Evolutionary conservation across 805 yeast species (phyloP).

Genomic region (Schwanniomyces polymorphus): DNA sequence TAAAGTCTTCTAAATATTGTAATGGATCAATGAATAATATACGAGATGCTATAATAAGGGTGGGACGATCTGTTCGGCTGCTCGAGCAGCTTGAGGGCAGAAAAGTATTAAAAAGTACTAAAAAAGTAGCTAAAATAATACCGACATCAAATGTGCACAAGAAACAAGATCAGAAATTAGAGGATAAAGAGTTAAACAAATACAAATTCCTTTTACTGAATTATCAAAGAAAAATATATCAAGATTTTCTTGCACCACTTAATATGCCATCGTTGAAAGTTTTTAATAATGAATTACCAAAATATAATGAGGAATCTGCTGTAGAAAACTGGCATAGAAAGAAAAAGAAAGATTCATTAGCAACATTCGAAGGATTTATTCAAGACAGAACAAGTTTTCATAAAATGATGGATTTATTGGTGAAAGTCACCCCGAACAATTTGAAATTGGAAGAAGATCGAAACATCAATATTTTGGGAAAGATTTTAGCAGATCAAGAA

Average conservation of each 20-base stretch:
- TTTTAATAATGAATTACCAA: constrained; percentile 20
- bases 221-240: constrained; percentile 21
- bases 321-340: constrained; percentile 24
- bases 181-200: constrained; percentile 9
- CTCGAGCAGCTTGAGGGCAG: constrained; percentile 13
- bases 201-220: constrained; percentile 12
- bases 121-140: neutral
- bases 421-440: constrained; percentile 30
- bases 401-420: constrained; percentile 30
- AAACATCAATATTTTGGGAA: constrained; percentile 10
- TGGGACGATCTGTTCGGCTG: constrained; percentile 30
- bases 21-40: constrained; percentile 25
- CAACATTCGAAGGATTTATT: constrained; percentile 22
- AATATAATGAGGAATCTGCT: constrained; percentile 25
- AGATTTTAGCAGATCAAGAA: constrained; percentile 21
- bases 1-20: neutral
- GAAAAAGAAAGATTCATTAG: constrained; percentile 14
- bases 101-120: neutral
- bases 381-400: constrained; percentile 29
- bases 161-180: constrained; percentile 6
- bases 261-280: constrained; percentile 32
- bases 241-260: constrained; percentile 35
- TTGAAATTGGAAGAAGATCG: constrained; percentile 19
- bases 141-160: neutral
- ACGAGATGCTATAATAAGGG: constrained; percentile 32